Conservation (phyloP, 2,329 filamentous ascomycete species). For the Clarireedia paspali region DNA sequence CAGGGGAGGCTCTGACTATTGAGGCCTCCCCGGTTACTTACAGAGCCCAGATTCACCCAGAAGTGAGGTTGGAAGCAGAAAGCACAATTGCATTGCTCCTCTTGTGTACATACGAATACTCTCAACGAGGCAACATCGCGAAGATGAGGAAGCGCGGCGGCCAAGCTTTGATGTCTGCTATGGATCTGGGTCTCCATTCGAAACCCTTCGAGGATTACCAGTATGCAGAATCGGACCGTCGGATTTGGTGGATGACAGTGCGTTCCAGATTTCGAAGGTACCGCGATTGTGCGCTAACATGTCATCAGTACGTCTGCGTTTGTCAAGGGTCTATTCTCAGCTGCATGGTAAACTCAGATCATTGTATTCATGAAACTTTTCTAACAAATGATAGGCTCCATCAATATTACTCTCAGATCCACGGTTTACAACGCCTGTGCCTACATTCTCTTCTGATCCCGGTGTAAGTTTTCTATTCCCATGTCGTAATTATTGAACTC, state of each 20-base stretch:
- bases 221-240: conserved; percentile 38
- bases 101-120: conserved; percentile 45
- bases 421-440: conserved; percentile 38
- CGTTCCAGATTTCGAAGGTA: conserved; percentile 9
- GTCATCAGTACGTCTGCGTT: conserved; percentile 37
- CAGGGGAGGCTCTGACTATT: conserved; percentile 36
- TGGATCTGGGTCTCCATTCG: conserved; percentile 37
- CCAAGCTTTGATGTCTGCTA: conserved; percentile 39
- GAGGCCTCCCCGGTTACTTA: conserved; percentile 25
- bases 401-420: conserved; percentile 37
- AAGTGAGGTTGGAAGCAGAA: conserved; percentile 39
- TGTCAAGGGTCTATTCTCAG: conserved; percentile 45
- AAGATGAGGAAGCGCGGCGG: conserved; percentile 43
- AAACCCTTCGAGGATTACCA: conserved; percentile 32
- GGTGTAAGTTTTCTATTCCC: conserved; percentile 25
- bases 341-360: conserved; percentile 33
- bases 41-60: conserved; percentile 35
- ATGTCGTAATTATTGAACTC: not conserved
- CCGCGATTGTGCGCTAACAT: not conserved
- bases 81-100: conserved; percentile 40
- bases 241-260: conserved; percentile 47
- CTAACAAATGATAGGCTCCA: conserved; percentile 30
- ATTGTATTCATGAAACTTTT: not conserved
- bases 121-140: conserved; percentile 43
- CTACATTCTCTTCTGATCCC: conserved; percentile 34